These are phyloP conservation scores for Dactylorhiza incarnata DNA, from an alignment of 106 monocot genomes.

Conservation along the genomic window DNA sequence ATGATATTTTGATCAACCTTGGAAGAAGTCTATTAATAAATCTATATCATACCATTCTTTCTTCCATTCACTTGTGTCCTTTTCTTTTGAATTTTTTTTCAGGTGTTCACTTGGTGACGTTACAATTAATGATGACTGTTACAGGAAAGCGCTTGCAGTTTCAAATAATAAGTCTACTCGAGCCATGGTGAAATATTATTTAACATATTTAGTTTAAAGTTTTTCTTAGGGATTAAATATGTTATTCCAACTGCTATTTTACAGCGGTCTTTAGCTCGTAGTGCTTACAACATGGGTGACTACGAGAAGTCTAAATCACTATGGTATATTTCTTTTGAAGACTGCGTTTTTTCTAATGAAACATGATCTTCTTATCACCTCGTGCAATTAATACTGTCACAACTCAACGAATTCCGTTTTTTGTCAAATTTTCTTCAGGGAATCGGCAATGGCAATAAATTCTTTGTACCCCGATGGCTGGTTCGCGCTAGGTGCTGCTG, in stretches of 20 bases:
- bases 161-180: slow-evolving; percentile 84
- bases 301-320: slow-evolving; percentile 64
- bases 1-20: not conserved
- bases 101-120: slow-evolving; percentile 99
- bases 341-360: not conserved
- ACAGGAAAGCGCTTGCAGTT: slow-evolving; percentile 87
- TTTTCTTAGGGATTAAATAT: not conserved
- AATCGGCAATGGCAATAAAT: slow-evolving; percentile 84
- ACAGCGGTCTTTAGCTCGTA: slow-evolving; percentile 87
- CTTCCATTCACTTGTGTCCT: not conserved
- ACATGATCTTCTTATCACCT: not conserved
- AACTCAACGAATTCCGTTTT: not conserved
- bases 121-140: slow-evolving; percentile 68
- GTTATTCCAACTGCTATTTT: slow-evolving; percentile 6
- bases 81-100: slow-evolving; percentile 3
- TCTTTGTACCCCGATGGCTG: slow-evolving; percentile 91
- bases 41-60: not conserved
- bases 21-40: not conserved
- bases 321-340: slow-evolving; percentile 49
- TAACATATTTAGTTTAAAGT: not conserved
- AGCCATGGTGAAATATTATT: slow-evolving; percentile 56
- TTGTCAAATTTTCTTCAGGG: slow-evolving; percentile 34
- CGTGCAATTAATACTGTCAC: not conserved
- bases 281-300: slow-evolving; percentile 88
- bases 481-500: slow-evolving; percentile 92